Percentiles rank a stretch among this genome's conserved stretches.
Conservation (phyloP, 140 eudicot species). For the Bidens hawaiensis region DNA sequence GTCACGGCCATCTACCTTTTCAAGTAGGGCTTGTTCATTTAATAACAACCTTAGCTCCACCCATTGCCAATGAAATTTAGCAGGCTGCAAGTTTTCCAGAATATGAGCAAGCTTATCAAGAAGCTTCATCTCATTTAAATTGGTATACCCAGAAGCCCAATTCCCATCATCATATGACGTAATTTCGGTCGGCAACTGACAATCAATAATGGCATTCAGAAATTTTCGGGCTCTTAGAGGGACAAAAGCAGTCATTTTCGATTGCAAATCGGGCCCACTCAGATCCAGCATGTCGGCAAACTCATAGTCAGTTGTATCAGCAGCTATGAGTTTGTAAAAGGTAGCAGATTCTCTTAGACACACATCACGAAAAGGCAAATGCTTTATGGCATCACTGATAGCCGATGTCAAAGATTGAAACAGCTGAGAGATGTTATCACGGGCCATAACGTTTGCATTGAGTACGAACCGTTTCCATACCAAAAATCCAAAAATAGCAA, state of each 20-base stretch:
- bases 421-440: conserved; percentile 63
- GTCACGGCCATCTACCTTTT: conserved; percentile 60
- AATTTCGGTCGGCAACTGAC: conserved; percentile 50
- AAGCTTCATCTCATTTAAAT: conserved; percentile 57
- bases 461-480: conserved; percentile 72
- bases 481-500: conserved; percentile 73
- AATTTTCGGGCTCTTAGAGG: conserved; percentile 88
- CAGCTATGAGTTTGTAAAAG: conserved; percentile 60
- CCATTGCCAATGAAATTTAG: conserved; percentile 99
- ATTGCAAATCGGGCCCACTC: conserved; percentile 43
- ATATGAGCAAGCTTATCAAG: conserved; percentile 69
- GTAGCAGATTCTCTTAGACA: conserved; percentile 74
- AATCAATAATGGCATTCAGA: conserved; percentile 65
- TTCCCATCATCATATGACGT: conserved; percentile 41
- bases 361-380: conserved; percentile 88
- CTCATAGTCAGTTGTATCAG: conserved; percentile 67
- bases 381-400: conserved; percentile 74
- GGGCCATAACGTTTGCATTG: conserved; percentile 37
- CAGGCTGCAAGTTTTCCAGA: conserved; percentile 84
- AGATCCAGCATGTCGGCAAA: conserved; percentile 72
- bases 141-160: conserved; percentile 49
- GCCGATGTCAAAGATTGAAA: conserved; percentile 51
- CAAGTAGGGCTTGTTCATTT: conserved; percentile 78
- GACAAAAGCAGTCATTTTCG: conserved; percentile 58
- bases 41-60: conserved; percentile 75